Base-by-base conservation (phyloP, 129 eudicot species). In the Pseudognaphalium luteoalbum region DNA sequence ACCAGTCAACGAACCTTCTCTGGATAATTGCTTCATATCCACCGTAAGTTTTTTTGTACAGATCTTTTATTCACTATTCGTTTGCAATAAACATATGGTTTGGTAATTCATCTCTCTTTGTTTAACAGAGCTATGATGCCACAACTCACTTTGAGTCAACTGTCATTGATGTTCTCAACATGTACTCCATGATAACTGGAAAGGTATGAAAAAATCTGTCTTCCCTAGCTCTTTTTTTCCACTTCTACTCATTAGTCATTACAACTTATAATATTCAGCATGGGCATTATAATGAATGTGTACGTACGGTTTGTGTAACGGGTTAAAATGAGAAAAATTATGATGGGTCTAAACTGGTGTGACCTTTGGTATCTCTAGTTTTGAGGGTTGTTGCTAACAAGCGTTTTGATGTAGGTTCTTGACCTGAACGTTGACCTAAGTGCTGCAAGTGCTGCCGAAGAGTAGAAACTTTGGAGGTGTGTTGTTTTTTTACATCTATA, bases 141-240 rank as follows among this genome's bases (percentile, higher is more conserved):
- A 93, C 98, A 56, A 93, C 98, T 73, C 98, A 94, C 87, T 94
- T 94, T 50, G 98, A 94, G 87, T 94, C 98, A 0, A 94, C 98
- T 66, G 97, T 91, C 3, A 89, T 47, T 61, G 98, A 94, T 85
- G 98, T 94, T 81, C 96, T 94, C 80, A 87, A 87, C 68, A 91
- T 94, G 98, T 94, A 91, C 78, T 87, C 98, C 22, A 22, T 81
- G 86, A 94, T 94, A 61, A 94, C 98, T 1, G 98, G 98, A 82
- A 94, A 94, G 98, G 98, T 94, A 81, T 68, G 73, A n/a, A 44
- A 14, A 76, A 2, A 32, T 21, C 60, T 32, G 11, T 21, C 7
- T 16, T 29, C 54, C 5, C 7, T 25, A 34, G n/a, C 16, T 72
- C 14, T 5, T 19, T 22, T 25, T 62, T 63, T 62, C 4, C 10